Conservation (phyloP, 2,329 filamentous ascomycete genomes). For the Cladosporium colombiae region DNA sequence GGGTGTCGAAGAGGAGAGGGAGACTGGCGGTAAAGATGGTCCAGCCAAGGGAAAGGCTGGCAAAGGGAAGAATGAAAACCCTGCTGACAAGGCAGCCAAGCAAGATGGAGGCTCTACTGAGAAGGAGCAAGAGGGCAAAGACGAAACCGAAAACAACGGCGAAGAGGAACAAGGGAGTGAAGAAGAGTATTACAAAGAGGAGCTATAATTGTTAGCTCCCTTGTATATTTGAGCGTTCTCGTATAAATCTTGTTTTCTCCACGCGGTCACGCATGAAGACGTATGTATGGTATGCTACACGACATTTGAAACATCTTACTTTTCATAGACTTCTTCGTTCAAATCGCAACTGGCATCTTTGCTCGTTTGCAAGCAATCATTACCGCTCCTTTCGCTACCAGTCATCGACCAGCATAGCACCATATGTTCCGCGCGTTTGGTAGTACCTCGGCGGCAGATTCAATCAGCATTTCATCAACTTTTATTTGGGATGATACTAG, state of each 20-base stretch:
- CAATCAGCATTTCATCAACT: background rate
- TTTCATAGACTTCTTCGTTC: too few species aligned
- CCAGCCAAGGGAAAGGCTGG: conserved; percentile 25
- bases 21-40: conserved; percentile 20
- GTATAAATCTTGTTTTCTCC: background rate
- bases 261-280: too few species aligned
- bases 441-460: background rate
- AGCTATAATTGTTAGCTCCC: conserved; percentile 23
- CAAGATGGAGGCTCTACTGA: background rate
- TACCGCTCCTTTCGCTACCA: background rate
- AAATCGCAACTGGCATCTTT: too few species aligned
- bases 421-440: background rate
- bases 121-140: conserved; percentile 39
- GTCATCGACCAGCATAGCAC: background rate
- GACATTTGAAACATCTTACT: too few species aligned
- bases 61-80: conserved; percentile 51
- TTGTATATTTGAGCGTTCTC: conserved; percentile 9
- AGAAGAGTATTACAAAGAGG: conserved; percentile 37
- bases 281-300: too few species aligned
- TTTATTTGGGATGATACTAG: background rate
- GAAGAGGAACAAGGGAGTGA: conserved; percentile 38
- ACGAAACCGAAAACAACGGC: conserved; percentile 22
- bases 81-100: conserved; percentile 44
- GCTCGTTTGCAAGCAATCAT: too few species aligned
- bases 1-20: conserved; percentile 60